phyloP scores from a whole-genome alignment of 495 filamentous ascomycete genomes.

The Pseudotulostoma volvatum region DNA sequence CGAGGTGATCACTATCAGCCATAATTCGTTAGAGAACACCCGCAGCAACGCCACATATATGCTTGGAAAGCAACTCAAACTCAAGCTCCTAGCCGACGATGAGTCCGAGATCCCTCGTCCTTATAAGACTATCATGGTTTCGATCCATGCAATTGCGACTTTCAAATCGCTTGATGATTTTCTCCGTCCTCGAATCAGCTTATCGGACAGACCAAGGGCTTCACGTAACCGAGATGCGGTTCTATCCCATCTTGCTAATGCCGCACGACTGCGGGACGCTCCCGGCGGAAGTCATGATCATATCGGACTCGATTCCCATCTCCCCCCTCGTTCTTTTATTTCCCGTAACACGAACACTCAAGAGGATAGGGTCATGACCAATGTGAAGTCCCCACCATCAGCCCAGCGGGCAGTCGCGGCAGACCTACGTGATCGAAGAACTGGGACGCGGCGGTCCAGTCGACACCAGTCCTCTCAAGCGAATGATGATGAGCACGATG shows the following conservation, averaged over 20 bases:
- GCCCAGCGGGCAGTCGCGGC: slow-evolving; percentile 11
- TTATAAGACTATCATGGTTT: slow-evolving; percentile 90
- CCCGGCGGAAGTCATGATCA: slow-evolving; percentile 16
- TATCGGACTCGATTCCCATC: slow-evolving; percentile 13
- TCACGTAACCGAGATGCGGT: slow-evolving; percentile 49
- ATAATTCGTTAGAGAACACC: slow-evolving; percentile 82
- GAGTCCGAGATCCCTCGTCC: slow-evolving; percentile 70
- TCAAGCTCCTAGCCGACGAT: slow-evolving; percentile 81
- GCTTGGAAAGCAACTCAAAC: slow-evolving; percentile 87
- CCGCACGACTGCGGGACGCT: slow-evolving; percentile 37
- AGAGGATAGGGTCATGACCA: slow-evolving; percentile 12
- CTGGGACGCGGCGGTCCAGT: slow-evolving; percentile 34
- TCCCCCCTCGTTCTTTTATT: slow-evolving; percentile 12
- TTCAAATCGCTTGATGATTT: slow-evolving; percentile 97
- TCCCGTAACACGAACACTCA: slow-evolving; percentile 11
- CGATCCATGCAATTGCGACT: slow-evolving; percentile 94
- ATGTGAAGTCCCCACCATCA: slow-evolving; percentile 16
- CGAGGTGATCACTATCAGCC: slow-evolving; percentile 88
- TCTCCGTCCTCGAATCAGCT: slow-evolving; percentile 70
- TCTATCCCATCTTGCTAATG: slow-evolving; percentile 67
- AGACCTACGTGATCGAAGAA: slow-evolving; percentile 11
- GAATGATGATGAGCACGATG: slow-evolving; percentile 38
- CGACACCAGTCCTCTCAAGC: slow-evolving; percentile 33
- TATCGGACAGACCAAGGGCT: slow-evolving; percentile 63
- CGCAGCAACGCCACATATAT: slow-evolving; percentile 86